Evolutionary conservation across 2,329 filamentous ascomycete genomes (phyloP).

Genomic region (Ophiosphaerella korrae): DNA sequence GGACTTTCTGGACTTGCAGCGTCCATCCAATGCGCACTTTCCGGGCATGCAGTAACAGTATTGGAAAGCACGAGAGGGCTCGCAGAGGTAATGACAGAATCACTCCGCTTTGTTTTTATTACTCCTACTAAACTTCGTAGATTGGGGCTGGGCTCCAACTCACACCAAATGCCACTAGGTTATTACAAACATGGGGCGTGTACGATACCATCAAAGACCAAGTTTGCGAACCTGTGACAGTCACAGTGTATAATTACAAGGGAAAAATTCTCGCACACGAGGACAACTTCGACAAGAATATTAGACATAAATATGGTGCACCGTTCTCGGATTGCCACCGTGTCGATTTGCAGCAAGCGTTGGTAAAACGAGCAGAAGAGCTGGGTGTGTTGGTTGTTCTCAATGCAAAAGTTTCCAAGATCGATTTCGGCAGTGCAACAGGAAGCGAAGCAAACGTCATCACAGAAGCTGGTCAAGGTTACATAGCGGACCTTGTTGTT

Average conservation of each 20-base stretch:
- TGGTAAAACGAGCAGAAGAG: conserved; percentile 58
- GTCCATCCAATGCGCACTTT: conserved; percentile 49
- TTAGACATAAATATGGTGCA: conserved; percentile 59
- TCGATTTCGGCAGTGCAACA: conserved; percentile 53
- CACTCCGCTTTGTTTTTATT: neutral
- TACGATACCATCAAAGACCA: conserved; percentile 49
- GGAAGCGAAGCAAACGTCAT: conserved; percentile 45
- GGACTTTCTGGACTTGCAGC: conserved; percentile 52
- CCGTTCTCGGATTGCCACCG: conserved; percentile 67
- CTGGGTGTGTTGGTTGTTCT: conserved; percentile 60
- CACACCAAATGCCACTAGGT: conserved; percentile 51
- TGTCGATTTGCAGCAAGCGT: conserved; percentile 63
- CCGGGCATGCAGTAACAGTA: conserved; percentile 49
- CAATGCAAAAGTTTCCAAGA: conserved; percentile 52
- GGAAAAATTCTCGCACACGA: conserved; percentile 56
- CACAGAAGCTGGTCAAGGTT: conserved; percentile 48
- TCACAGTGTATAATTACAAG: conserved; percentile 62
- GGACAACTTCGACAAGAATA: conserved; percentile 58
- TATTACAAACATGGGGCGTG: conserved; percentile 59
- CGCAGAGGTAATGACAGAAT: conserved; percentile 44
- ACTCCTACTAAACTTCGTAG: conserved; percentile 16
- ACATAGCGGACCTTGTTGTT: conserved; percentile 62
- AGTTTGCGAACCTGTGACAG: conserved; percentile 51
- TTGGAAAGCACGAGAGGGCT: conserved; percentile 50
- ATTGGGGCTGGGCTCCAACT: conserved; percentile 45